A percentile compares a stretch with the other conserved stretches of the same genome.
phyloP scores from a whole-genome alignment of 768 basidiomycete genomes.

The Mycena rosella region DNA sequence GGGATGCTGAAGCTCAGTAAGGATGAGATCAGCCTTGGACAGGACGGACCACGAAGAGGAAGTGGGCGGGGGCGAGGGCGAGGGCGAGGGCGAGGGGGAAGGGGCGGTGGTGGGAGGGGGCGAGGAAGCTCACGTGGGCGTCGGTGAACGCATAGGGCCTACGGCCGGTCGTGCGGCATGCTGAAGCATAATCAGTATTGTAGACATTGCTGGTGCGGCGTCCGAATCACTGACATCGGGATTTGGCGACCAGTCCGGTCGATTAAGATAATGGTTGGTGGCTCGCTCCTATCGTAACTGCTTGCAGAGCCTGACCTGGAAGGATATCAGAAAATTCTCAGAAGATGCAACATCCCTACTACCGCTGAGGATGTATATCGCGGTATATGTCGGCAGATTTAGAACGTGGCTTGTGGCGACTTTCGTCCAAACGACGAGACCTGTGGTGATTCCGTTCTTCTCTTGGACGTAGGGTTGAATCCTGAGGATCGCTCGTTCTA shows the following conservation, averaged over 20 bases:
- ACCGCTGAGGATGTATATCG: background rate
- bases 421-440: background rate
- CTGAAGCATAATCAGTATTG: conserved; percentile 15
- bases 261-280: conserved; percentile 36
- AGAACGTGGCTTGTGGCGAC: conserved; percentile 13
- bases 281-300: conserved; percentile 21
- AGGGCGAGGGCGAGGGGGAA: conserved; percentile 39
- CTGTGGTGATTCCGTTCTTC: conserved; percentile 4
- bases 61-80: conserved; percentile 42
- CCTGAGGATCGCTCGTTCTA: conserved; percentile 11
- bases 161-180: conserved; percentile 6
- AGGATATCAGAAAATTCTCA: background rate
- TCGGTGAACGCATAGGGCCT: background rate
- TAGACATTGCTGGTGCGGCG: background rate
- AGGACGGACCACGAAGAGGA: conserved; percentile 42
- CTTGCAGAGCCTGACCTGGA: conserved; percentile 24
- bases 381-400: conserved; percentile 5
- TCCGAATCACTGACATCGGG: conserved; percentile 30
- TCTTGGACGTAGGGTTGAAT: background rate
- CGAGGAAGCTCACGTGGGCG: conserved; percentile 37
- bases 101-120: no score
- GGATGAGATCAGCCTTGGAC: conserved; percentile 64
- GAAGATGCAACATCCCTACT: background rate
- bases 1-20: conserved; percentile 76
- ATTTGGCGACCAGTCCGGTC: conserved; percentile 38